A percentile compares a stretch with the other conserved stretches of the same genome.
Conservation (phyloP, 2,329 filamentous ascomycete species). For the Pseudogymnoascus sp. region DNA sequence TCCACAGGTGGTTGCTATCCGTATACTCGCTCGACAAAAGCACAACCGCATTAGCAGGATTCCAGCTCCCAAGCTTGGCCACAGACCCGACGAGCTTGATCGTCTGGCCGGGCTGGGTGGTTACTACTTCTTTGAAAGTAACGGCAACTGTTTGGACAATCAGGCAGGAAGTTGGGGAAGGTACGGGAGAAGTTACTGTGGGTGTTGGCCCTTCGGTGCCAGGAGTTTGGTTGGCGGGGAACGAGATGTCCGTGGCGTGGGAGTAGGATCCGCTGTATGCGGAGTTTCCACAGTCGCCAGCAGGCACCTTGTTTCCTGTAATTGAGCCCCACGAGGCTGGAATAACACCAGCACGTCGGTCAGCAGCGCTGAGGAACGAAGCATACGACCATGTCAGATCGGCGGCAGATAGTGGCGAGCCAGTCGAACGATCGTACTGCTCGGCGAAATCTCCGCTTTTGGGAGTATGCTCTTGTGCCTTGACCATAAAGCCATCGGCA, state of each 20-base stretch:
- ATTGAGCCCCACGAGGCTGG: constrained; percentile 49
- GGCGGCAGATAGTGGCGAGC: constrained; percentile 50
- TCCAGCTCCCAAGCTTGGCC: constrained; percentile 53
- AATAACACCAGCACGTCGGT: constrained; percentile 46
- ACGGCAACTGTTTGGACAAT: constrained; percentile 43
- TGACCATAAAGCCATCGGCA: constrained; percentile 46
- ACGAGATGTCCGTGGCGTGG: constrained; percentile 34
- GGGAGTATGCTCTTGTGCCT: constrained; percentile 42
- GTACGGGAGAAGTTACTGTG: constrained; percentile 18
- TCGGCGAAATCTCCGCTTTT: constrained; percentile 58
- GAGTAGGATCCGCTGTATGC: constrained; percentile 45
- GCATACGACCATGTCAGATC: constrained; percentile 71
- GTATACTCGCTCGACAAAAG: constrained; percentile 55
- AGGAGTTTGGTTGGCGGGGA: constrained; percentile 33
- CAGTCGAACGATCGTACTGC: constrained; percentile 51
- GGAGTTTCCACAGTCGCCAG: constrained; percentile 37
- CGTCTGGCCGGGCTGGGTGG: constrained; percentile 51
- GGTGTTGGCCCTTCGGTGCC: not conserved
- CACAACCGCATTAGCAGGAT: constrained; percentile 42
- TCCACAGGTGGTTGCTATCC: constrained; percentile 51
- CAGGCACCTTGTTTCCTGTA: constrained; percentile 40
- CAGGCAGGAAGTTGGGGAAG: constrained; percentile 30
- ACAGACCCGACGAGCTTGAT: constrained; percentile 57
- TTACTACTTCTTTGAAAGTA: constrained; percentile 50
- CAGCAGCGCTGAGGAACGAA: constrained; percentile 55